Evolutionary conservation across 2,329 filamentous ascomycete species (phyloP).

Genomic region (Botrytis pseudocinerea): DNA sequence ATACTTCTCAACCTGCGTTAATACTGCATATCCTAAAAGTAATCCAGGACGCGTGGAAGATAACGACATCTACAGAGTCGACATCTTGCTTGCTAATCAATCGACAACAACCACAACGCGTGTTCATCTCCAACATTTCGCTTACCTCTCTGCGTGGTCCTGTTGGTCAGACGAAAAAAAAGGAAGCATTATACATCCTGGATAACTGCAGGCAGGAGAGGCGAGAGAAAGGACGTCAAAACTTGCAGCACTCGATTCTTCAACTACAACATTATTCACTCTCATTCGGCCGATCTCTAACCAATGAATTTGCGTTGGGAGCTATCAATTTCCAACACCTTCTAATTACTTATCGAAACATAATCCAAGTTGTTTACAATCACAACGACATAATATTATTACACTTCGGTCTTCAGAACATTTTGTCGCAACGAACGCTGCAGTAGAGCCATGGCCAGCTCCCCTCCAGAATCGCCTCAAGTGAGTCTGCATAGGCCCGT

Average conservation of each 20-base stretch:
- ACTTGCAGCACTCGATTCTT: neutral
- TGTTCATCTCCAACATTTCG: slow-evolving; percentile 14
- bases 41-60: slow-evolving; percentile 1
- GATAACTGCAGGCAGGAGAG: slow-evolving; percentile 8
- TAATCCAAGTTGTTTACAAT: neutral
- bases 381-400: slow-evolving; percentile 8
- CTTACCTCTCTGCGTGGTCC: slow-evolving; percentile 12
- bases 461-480: slow-evolving; percentile 68
- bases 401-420: slow-evolving; percentile 18
- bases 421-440: slow-evolving; percentile 40
- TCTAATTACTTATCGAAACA: slow-evolving; percentile 8
- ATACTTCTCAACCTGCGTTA: neutral
- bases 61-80: neutral
- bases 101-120: slow-evolving; percentile 11
- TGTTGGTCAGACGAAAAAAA: slow-evolving; percentile 14
- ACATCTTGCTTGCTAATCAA: neutral
- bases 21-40: neutral
- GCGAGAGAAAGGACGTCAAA: neutral
- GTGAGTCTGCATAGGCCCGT: slow-evolving; percentile 65
- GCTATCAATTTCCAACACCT: neutral
- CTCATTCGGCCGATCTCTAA: neutral
- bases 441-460: slow-evolving; percentile 59
- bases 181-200: slow-evolving; percentile 15
- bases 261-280: slow-evolving; percentile 18
- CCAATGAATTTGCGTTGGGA: slow-evolving; percentile 9